Evolutionary conservation across 441 rosid genomes (phyloP).

Genomic region (Euphorbia celastroides): DNA sequence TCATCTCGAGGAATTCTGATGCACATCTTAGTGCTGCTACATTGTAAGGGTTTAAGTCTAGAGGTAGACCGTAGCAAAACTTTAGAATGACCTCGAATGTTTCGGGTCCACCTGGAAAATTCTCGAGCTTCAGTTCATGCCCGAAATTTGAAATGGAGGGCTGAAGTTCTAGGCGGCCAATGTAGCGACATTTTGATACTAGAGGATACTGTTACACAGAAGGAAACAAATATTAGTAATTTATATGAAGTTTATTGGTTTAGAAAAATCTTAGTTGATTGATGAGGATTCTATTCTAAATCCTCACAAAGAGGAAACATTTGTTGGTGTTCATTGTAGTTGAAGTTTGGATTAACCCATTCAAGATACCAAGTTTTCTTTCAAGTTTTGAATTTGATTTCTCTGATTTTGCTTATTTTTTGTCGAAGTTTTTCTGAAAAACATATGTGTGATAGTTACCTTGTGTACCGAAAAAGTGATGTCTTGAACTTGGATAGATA

Average conservation of each 20-base stretch:
- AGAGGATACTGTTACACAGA: conserved; percentile 56
- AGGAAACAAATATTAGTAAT: conserved; percentile 15
- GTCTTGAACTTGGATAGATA: conserved; percentile 54
- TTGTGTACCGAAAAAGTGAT: conserved; percentile 63
- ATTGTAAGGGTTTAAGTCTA: conserved; percentile 53
- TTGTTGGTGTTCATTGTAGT: background rate
- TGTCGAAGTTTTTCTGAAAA: no score
- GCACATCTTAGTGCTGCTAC: conserved; percentile 71
- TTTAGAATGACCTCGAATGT: conserved; percentile 55
- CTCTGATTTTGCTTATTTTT: background rate
- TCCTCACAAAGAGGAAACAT: background rate
- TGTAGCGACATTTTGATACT: conserved; percentile 76
- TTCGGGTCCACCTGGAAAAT: conserved; percentile 74
- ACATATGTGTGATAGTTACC: conserved; percentile 30
- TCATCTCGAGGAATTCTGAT: conserved; percentile 73
- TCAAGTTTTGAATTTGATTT: background rate
- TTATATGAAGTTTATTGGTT: background rate
- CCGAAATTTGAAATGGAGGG: conserved; percentile 49
- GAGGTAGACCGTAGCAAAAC: conserved; percentile 60
- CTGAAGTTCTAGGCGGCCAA: conserved; percentile 55
- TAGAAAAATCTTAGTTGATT: background rate
- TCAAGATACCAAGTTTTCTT: background rate
- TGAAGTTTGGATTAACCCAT: background rate
- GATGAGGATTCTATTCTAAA: background rate
- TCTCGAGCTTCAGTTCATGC: conserved; percentile 56